Percentiles rank a stretch among this genome's conserved stretches.
Conservation (phyloP, 495 filamentous ascomycete genomes). For the Annulohypoxylon maeteangense region DNA sequence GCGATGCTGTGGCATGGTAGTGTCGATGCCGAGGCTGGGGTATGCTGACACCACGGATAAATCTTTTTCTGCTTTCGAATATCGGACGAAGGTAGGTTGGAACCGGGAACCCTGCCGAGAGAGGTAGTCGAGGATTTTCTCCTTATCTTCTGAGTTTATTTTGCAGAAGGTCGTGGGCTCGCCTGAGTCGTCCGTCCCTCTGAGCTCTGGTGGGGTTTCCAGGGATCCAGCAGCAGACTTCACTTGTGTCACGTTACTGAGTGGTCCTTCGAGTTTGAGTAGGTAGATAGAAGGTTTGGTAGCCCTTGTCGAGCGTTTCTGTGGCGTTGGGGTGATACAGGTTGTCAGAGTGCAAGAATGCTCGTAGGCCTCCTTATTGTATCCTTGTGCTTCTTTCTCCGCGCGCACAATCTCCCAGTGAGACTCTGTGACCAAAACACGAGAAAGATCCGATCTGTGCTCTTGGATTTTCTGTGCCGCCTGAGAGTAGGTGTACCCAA, state of each 20-base stretch:
- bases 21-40: conserved; percentile 3
- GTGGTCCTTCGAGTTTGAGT: conserved; percentile 1
- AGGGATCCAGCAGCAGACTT: background rate
- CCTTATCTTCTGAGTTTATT: background rate
- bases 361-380: background rate
- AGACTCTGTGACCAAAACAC: background rate
- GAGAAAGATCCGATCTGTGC: background rate
- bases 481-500: background rate
- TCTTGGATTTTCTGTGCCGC: background rate
- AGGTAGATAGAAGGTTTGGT: background rate
- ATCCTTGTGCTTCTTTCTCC: background rate
- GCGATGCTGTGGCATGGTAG: conserved; percentile 3
- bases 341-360: background rate
- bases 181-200: background rate
- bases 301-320: background rate
- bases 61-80: conserved; percentile 1
- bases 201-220: background rate
- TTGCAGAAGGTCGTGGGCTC: background rate
- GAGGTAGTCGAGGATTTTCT: background rate
- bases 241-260: background rate
- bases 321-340: background rate
- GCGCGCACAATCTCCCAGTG: background rate
- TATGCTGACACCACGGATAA: background rate
- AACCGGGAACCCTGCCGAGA: background rate
- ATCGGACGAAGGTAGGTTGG: background rate